These are phyloP conservation scores for Penicillium carneum DNA, from an alignment of 2,329 filamentous ascomycete genomes.

Conservation along the genomic window DNA sequence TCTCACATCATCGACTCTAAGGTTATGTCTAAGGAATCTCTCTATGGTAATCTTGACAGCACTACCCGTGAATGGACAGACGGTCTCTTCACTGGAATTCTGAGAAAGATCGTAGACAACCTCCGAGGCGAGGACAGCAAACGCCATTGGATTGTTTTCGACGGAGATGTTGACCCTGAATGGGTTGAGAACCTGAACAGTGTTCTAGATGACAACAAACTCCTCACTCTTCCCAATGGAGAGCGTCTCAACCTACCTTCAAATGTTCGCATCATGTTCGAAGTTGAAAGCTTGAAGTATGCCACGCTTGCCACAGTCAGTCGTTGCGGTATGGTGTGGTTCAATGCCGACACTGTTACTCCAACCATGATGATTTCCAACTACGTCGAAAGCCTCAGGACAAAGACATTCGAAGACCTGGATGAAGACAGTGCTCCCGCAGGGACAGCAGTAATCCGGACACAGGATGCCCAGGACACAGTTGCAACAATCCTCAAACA, in stretches of 20 bases:
- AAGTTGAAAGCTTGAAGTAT: conserved; percentile 97
- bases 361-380: conserved; percentile 90
- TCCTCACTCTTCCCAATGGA: conserved; percentile 94
- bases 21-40: conserved; percentile 98
- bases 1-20: conserved; percentile 98
- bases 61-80: conserved; percentile 99
- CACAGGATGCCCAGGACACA: conserved; percentile 77
- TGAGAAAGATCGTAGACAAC: conserved; percentile 98
- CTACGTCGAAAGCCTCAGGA: conserved; percentile 83
- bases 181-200: conserved; percentile 99
- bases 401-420: conserved; percentile 87
- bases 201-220: conserved; percentile 98
- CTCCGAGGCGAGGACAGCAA: conserved; percentile 95
- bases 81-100: conserved; percentile 94
- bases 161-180: conserved; percentile 97
- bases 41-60: conserved; percentile 94
- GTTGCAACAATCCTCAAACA: conserved; percentile 80
- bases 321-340: conserved; percentile 99
- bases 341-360: conserved; percentile 96
- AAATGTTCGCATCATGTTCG: conserved; percentile 99
- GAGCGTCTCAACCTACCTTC: conserved; percentile 92
- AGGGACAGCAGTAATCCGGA: conserved; percentile 77
- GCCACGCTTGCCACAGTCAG: conserved; percentile 97
- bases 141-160: conserved; percentile 98
- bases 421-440: conserved; percentile 87